A percentile compares a stretch with the other conserved stretches of the same genome.
Conservation (phyloP, 306 rosid species). For the Gastrolobium bilobum region DNA sequence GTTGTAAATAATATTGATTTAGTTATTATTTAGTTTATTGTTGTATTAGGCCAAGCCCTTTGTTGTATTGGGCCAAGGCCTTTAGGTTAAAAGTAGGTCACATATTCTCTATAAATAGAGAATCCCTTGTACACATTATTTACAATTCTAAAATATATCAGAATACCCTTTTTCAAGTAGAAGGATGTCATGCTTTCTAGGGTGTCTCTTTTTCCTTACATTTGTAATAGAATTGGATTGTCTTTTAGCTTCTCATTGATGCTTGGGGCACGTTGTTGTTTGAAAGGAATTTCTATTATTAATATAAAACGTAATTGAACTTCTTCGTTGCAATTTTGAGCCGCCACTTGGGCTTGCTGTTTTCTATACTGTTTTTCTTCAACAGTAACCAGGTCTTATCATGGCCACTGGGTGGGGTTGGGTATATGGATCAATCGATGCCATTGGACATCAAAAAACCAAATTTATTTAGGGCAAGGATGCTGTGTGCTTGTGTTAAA, state of each 20-base stretch:
- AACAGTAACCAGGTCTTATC: neutral
- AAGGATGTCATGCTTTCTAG: neutral
- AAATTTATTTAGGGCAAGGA: neutral
- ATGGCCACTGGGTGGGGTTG: constrained; percentile 6
- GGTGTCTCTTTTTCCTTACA: constrained; percentile 2
- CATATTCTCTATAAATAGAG: no score
- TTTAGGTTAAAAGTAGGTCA: no score
- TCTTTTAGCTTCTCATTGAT: neutral
- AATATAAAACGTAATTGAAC: neutral
- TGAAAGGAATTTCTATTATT: constrained; percentile 1
- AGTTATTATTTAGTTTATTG: no score
- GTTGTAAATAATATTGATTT: no score
- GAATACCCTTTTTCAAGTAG: no score
- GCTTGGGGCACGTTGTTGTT: neutral
- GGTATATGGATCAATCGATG: neutral
- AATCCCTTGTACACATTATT: no score
- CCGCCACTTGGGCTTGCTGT: neutral
- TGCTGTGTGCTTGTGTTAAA: neutral
- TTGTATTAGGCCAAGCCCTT: no score
- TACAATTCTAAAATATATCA: no score
- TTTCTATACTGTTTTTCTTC: neutral
- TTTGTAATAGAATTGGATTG: neutral
- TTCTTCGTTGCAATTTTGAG: constrained; percentile 3
- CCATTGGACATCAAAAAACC: neutral
- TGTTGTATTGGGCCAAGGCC: no score